Conservation (phyloP, 2,329 filamentous ascomycete species). For the Lithohypha guttulata region DNA sequence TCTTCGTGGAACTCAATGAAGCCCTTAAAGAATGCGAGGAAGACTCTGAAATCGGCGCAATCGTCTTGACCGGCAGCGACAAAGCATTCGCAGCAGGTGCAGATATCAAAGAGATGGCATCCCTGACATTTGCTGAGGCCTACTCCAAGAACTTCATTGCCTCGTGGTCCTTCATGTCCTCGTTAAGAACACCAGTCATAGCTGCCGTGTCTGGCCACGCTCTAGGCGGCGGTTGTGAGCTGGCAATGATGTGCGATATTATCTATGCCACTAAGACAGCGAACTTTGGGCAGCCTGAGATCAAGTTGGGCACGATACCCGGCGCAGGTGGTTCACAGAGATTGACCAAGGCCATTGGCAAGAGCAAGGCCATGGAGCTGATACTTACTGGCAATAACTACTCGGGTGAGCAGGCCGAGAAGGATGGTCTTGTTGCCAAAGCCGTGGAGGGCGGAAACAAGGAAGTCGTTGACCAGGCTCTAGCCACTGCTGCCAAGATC, state of each 20-base stretch:
- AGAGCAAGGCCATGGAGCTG: slow-evolving; percentile 81
- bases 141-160: slow-evolving; percentile 92
- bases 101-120: slow-evolving; percentile 98
- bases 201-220: slow-evolving; percentile 91
- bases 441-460: slow-evolving; percentile 66
- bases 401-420: slow-evolving; percentile 68
- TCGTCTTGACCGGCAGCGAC: slow-evolving; percentile 77
- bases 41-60: slow-evolving; percentile 59
- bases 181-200: slow-evolving; percentile 87
- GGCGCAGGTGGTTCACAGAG: slow-evolving; percentile 87
- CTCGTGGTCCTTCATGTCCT: slow-evolving; percentile 76
- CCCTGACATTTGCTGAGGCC: slow-evolving; percentile 75
- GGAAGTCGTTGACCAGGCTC: slow-evolving; percentile 66
- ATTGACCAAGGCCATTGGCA: slow-evolving; percentile 70
- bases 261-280: slow-evolving; percentile 78
- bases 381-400: slow-evolving; percentile 81
- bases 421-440: slow-evolving; percentile 82
- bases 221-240: slow-evolving; percentile 87
- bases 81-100: slow-evolving; percentile 92
- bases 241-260: slow-evolving; percentile 95
- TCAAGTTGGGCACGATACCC: slow-evolving; percentile 87
- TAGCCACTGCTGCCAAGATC: slow-evolving; percentile 81
- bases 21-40: slow-evolving; percentile 61
- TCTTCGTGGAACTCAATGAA: slow-evolving; percentile 81
- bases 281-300: slow-evolving; percentile 93